These are phyloP conservation scores for Glutinoglossum americanum DNA, from an alignment of 495 filamentous ascomycete species.

Conservation along the genomic window DNA sequence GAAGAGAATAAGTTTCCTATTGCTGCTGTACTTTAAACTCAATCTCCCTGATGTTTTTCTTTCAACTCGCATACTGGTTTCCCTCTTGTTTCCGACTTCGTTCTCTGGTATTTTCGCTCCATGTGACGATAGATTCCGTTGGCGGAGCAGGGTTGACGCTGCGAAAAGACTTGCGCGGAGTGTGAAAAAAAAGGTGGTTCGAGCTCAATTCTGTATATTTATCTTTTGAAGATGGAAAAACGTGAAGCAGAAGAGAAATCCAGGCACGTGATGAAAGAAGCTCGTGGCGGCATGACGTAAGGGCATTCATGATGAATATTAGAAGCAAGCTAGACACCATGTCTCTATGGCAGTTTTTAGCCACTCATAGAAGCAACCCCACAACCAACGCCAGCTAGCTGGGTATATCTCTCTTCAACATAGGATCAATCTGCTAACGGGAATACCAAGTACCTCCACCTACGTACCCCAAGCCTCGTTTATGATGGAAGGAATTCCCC, in stretches of 20 bases:
- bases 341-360: too few relatives aligned
- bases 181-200: not conserved
- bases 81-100: slow-evolving; percentile 1
- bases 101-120: slow-evolving; percentile 1
- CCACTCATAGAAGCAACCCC: not conserved
- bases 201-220: not conserved
- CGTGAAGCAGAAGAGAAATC: too few relatives aligned
- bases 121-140: slow-evolving; percentile 2
- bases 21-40: slow-evolving; percentile 2
- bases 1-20: slow-evolving; percentile 1
- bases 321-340: too few relatives aligned
- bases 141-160: not conserved
- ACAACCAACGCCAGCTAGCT: not conserved
- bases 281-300: not conserved
- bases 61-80: not conserved
- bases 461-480: not conserved
- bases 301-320: not conserved
- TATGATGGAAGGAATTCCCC: slow-evolving; percentile 35
- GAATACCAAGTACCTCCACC: not conserved
- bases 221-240: not conserved
- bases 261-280: not conserved
- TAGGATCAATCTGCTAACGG: not conserved
- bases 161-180: not conserved
- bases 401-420: not conserved
- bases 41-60: slow-evolving; percentile 1